Evolutionary conservation across 225 moss, liverwort and hornwort species (phyloP).

Genomic region (Sphagnum contortum): DNA sequence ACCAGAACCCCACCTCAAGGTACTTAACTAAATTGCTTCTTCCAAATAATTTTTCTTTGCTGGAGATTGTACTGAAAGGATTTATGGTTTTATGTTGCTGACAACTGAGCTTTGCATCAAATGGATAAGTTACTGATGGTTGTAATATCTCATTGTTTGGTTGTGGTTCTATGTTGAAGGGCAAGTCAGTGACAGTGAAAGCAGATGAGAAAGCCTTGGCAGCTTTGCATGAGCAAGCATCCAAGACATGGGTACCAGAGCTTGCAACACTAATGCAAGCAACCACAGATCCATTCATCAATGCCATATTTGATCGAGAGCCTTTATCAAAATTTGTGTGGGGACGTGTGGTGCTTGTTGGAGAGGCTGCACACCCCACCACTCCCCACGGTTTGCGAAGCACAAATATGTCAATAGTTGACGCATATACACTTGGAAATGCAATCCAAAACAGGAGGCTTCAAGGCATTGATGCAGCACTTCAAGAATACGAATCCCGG

Average conservation of each 20-base stretch:
- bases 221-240: conserved; percentile 42
- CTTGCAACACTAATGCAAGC: conserved; percentile 49
- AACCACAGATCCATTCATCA: conserved; percentile 54
- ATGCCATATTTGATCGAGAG: conserved; percentile 68
- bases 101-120: no score
- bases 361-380: conserved; percentile 88
- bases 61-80: no score
- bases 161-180: conserved; percentile 17
- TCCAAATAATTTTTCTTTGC: not conserved
- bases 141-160: no score
- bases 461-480: conserved; percentile 14
- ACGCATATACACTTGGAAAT: conserved; percentile 50
- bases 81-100: no score
- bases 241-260: conserved; percentile 43
- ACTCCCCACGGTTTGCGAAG: conserved; percentile 64
- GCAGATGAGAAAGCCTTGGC: conserved; percentile 29
- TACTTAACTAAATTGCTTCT: conserved; percentile 7
- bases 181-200: conserved; percentile 44
- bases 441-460: conserved; percentile 32
- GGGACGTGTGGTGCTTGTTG: conserved; percentile 62
- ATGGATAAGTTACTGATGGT: no score
- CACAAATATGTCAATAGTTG: conserved; percentile 78
- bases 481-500: conserved; percentile 44
- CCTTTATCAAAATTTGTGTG: conserved; percentile 52
- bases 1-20: conserved; percentile 64